Evolutionary conservation across 1,284 basidiomycete genomes (phyloP).

Genomic region (Marasmius tenuissimus): DNA sequence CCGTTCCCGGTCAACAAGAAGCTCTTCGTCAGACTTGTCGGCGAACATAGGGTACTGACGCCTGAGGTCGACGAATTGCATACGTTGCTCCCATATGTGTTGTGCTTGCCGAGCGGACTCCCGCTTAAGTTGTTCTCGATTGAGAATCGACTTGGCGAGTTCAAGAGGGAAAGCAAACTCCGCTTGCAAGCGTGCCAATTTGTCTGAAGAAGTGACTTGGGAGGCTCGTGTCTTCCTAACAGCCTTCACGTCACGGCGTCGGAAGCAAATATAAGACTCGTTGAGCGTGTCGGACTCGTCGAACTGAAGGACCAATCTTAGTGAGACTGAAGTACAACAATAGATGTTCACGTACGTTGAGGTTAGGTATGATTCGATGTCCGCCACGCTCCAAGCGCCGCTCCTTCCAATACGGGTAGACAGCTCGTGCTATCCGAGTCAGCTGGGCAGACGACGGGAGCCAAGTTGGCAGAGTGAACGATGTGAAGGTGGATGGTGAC

Average conservation of each 20-base stretch:
- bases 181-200: constrained; percentile 76
- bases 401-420: constrained; percentile 85
- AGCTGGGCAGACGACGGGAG: constrained; percentile 59
- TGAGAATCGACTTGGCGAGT: constrained; percentile 67
- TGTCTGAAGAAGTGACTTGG: constrained; percentile 87
- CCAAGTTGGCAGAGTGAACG: constrained; percentile 59
- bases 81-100: constrained; percentile 78
- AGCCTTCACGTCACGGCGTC: constrained; percentile 92
- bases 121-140: constrained; percentile 77
- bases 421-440: constrained; percentile 59
- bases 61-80: constrained; percentile 79
- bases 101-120: constrained; percentile 59
- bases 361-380: constrained; percentile 74
- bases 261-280: constrained; percentile 98
- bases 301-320: constrained; percentile 45
- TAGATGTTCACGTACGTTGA: constrained; percentile 60
- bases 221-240: constrained; percentile 93
- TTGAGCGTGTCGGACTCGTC: constrained; percentile 90
- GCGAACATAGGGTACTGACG: constrained; percentile 70
- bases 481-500: constrained; percentile 59
- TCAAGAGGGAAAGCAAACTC: constrained; percentile 78
- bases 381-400: constrained; percentile 75
- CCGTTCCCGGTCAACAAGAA: constrained; percentile 75
- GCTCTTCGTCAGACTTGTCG: constrained; percentile 80
- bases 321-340: neutral